phyloP scores from a whole-genome alignment of 2,329 filamentous ascomycete species.

The Epicoccum nigrum region DNA sequence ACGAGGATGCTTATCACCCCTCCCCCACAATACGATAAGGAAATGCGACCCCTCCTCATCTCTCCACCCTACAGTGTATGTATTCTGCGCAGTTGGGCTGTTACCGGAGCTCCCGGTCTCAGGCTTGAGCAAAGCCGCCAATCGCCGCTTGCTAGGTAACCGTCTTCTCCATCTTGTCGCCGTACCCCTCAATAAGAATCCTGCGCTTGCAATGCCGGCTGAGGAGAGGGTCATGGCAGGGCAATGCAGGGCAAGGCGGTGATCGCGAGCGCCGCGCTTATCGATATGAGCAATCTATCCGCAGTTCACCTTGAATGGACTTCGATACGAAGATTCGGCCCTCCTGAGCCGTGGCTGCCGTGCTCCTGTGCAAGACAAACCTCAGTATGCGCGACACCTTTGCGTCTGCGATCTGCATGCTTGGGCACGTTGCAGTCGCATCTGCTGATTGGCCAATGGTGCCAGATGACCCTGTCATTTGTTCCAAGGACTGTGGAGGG shows the following conservation, averaged over 20 bases:
- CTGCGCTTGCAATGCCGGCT: slow-evolving; percentile 12
- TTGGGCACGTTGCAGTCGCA: slow-evolving; percentile 31
- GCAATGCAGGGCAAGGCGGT: slow-evolving; percentile 4
- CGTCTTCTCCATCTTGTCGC: slow-evolving; percentile 1
- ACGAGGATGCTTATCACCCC: slow-evolving; percentile 15
- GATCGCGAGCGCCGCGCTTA: slow-evolving; percentile 5
- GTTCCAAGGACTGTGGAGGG: slow-evolving; percentile 20
- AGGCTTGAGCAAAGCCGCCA: slow-evolving; percentile 24
- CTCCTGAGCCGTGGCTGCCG: slow-evolving; percentile 14
- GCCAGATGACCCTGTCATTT: slow-evolving; percentile 36
- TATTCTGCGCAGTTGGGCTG: slow-evolving; percentile 8
- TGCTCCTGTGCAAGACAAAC: slow-evolving; percentile 7
- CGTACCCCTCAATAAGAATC: slow-evolving; percentile 16
- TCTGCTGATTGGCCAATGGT: slow-evolving; percentile 46
- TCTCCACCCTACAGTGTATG: slow-evolving; percentile 12
- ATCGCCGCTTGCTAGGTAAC: slow-evolving; percentile 19
- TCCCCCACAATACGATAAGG: slow-evolving; percentile 10
- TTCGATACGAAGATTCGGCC: slow-evolving; percentile 6
- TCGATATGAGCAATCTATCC: slow-evolving; percentile 11
- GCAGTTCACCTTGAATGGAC: not conserved
- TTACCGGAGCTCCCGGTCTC: slow-evolving; percentile 14
- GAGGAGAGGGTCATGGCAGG: not conserved
- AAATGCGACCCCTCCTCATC: slow-evolving; percentile 6
- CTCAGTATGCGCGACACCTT: slow-evolving; percentile 32
- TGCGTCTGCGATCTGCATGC: slow-evolving; percentile 39